Base-by-base conservation (phyloP, 441 rosid species). In the Monsonia emarginata region DNA sequence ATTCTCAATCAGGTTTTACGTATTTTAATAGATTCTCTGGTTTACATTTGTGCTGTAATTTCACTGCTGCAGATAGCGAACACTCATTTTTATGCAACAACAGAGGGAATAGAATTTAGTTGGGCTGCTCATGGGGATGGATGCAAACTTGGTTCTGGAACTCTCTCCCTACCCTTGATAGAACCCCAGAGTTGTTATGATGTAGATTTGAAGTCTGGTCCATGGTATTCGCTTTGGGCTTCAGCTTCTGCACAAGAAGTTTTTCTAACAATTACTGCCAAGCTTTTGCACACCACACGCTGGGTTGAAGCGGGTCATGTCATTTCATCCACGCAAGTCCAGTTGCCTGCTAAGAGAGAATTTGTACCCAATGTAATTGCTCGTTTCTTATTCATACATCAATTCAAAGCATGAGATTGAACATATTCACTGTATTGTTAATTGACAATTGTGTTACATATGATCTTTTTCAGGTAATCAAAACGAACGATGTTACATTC, bases 301-400 rank as follows among this genome's bases (percentile, higher is more conserved):
- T 90, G 95, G 85, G 89, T 84, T 52, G 89, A 87, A 69, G 87
- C 84, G 63, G 93, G 93, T 69, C 98, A 94, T 83, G 71, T 80
- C 58, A 65, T 94, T 65, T 86, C 96, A 42, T 89, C 95, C 58
- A 71, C 88, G 8, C 98, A 94, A 84, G 81, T 94, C 65, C 83
- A 76, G 74, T 77, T 90, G 64, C 90, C 95, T 59, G 78, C 76
- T 65, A 85, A 78, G 77, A 79, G 82, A 75, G 77, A 83, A 63
- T 71, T 66, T 65, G 58, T 65, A 67, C 89, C 91, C 48, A 86
- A 88, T 84, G 97, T 94, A 84, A 61, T 66, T 73, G 60, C 65
- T 66, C 50, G 69, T 68, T 62, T 58, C 54, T 46, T 67, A 1
- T 42, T 34, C 59, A 16, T 61, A 8, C 22, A n/a, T 69, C 9